These are phyloP conservation scores for Nectriaceae sp. DNA, from an alignment of 2,329 filamentous ascomycete genomes.

Conservation along the genomic window DNA sequence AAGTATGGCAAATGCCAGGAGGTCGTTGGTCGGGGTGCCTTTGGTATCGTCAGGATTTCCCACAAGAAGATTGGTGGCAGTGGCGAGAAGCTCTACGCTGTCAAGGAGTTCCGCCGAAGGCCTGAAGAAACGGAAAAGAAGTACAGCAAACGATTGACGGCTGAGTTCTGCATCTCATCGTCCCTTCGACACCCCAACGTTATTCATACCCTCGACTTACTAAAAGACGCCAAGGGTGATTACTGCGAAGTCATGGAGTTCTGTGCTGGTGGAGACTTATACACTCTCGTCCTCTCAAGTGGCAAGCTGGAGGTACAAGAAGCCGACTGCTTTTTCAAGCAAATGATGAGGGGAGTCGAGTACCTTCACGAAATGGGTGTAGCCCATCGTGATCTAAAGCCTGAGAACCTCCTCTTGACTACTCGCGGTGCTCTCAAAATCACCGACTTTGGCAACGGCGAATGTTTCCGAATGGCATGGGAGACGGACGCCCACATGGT, in stretches of 20 bases:
- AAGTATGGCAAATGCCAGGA: constrained; percentile 99
- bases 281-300: constrained; percentile 87
- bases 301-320: constrained; percentile 90
- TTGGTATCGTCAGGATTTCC: constrained; percentile 95
- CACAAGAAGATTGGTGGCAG: constrained; percentile 88
- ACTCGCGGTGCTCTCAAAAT: constrained; percentile 94
- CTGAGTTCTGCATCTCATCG: constrained; percentile 98
- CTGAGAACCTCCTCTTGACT: constrained; percentile 92
- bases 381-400: constrained; percentile 93
- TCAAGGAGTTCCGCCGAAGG: constrained; percentile 95
- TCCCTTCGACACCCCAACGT: constrained; percentile 96
- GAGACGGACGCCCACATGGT: constrained; percentile 99
- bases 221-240: constrained; percentile 95
- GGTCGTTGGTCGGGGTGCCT: constrained; percentile 91
- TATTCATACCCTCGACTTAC: constrained; percentile 92
- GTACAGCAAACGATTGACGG: constrained; percentile 95
- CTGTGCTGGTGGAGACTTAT: constrained; percentile 93
- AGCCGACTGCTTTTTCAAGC: constrained; percentile 98
- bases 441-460: constrained; percentile 97
- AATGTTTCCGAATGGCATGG: constrained; percentile 99
- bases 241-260: constrained; percentile 99
- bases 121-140: constrained; percentile 96
- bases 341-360: constrained; percentile 97
- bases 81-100: constrained; percentile 89
- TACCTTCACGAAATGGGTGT: constrained; percentile 99